Conservation (phyloP, 176 grass and related monocot genomes). For the Hordeum marinum region DNA sequence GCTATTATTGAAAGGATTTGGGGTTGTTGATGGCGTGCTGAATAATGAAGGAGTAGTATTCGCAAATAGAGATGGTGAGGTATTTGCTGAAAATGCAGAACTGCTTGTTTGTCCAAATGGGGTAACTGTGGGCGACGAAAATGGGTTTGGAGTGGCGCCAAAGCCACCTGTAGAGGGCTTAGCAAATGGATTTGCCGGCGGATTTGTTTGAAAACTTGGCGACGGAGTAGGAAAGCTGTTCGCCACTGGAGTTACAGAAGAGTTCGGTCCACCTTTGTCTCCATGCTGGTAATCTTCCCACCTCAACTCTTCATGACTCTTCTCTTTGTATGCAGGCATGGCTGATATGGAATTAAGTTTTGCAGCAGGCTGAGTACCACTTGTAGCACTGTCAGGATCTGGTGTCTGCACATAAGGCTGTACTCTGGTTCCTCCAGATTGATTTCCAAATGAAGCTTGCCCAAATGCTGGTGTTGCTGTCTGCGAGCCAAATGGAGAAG, state of each 20-base stretch:
- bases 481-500: slow-evolving; percentile 71
- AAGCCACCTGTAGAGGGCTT: slow-evolving; percentile 53
- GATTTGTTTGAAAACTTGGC: slow-evolving; percentile 5
- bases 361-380: slow-evolving; percentile 57
- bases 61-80: slow-evolving; percentile 41
- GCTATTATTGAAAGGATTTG: slow-evolving; percentile 45
- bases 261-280: slow-evolving; percentile 82
- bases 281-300: slow-evolving; percentile 94
- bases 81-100: slow-evolving; percentile 50
- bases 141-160: slow-evolving; percentile 39
- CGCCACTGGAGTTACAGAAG: slow-evolving; percentile 38
- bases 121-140: slow-evolving; percentile 26
- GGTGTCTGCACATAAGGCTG: slow-evolving; percentile 63
- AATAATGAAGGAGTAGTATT: slow-evolving; percentile 38
- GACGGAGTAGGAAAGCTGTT: slow-evolving; percentile 17
- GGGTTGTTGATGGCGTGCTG: slow-evolving; percentile 28
- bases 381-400: slow-evolving; percentile 72
- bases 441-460: slow-evolving; percentile 58
- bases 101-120: slow-evolving; percentile 57
- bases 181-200: slow-evolving; percentile 48
- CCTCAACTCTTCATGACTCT: slow-evolving; percentile 96
- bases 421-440: slow-evolving; percentile 76
- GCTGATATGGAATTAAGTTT: slow-evolving; percentile 94
- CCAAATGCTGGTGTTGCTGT: slow-evolving; percentile 62
- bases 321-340: slow-evolving; percentile 92